phyloP scores from a whole-genome alignment of 257 asterid genomes.

The Buddleja alternifolia region DNA sequence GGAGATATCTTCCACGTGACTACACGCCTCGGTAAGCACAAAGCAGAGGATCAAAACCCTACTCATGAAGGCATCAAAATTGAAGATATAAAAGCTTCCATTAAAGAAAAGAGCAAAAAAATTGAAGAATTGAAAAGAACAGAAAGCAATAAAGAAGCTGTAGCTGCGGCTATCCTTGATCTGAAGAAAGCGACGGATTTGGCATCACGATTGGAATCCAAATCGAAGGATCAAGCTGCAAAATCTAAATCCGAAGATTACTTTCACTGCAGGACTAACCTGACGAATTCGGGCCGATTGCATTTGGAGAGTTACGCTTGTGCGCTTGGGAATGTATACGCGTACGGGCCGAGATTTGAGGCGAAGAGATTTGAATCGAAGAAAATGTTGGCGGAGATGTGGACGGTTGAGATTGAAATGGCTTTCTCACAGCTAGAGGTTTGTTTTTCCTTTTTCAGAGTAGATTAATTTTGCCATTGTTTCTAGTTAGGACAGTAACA shows the following conservation, averaged over 20 bases:
- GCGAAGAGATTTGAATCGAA: slow-evolving; percentile 52
- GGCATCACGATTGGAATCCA: slow-evolving; percentile 61
- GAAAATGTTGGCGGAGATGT: slow-evolving; percentile 75
- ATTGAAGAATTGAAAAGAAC: slow-evolving; percentile 74
- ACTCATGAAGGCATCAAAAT: slow-evolving; percentile 40
- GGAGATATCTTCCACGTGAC: slow-evolving; percentile 62
- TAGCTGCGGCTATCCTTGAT: slow-evolving; percentile 70
- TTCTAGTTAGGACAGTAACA: no score
- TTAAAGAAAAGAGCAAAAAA: slow-evolving; percentile 60
- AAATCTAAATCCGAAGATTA: slow-evolving; percentile 49
- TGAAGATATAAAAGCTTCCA: slow-evolving; percentile 53
- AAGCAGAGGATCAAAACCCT: slow-evolving; percentile 30
- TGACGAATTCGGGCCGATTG: slow-evolving; percentile 70
- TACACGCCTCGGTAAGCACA: slow-evolving; percentile 43
- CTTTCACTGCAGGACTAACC: slow-evolving; percentile 53
- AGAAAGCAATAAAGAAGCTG: slow-evolving; percentile 79
- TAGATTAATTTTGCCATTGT: neutral
- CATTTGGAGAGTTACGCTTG: slow-evolving; percentile 89
- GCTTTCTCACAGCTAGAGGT: slow-evolving; percentile 81
- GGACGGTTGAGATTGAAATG: slow-evolving; percentile 83
- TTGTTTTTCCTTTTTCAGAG: neutral
- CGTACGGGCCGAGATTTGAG: slow-evolving; percentile 80
- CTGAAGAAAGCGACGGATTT: slow-evolving; percentile 64
- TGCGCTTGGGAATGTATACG: slow-evolving; percentile 84
- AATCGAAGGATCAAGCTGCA: slow-evolving; percentile 42